Conservation (phyloP, 2,329 filamentous ascomycete genomes). For the Rhinocladiella similis region DNA sequence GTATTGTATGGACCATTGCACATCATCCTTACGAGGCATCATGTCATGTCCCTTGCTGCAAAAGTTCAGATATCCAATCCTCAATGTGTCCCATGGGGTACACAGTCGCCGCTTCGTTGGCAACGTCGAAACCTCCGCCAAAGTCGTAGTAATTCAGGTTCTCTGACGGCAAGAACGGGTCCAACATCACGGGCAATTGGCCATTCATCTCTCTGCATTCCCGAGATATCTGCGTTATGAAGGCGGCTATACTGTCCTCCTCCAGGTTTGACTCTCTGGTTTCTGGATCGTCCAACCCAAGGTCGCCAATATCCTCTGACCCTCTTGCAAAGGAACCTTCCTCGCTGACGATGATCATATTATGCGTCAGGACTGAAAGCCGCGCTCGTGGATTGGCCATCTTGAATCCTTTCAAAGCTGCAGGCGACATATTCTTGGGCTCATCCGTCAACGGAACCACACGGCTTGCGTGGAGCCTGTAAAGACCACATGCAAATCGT, state of each 20-base stretch:
- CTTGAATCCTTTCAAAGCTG: background rate
- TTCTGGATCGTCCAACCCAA: background rate
- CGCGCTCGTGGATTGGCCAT: background rate
- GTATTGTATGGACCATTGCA: too few species aligned
- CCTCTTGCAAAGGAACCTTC: background rate
- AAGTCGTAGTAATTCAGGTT: background rate
- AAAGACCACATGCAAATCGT: background rate
- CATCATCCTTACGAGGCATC: too few species aligned
- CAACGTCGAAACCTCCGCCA: background rate
- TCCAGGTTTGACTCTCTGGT: background rate
- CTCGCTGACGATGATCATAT: background rate
- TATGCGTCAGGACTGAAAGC: background rate
- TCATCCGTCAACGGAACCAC: background rate
- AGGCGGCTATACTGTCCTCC: background rate
- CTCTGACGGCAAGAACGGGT: background rate
- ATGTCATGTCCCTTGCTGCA: background rate
- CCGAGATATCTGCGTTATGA: background rate
- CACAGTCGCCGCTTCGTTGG: background rate
- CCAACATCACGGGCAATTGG: background rate
- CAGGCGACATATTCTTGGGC: background rate
- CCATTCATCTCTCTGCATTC: background rate
- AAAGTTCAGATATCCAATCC: background rate
- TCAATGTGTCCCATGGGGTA: background rate
- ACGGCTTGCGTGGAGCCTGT: background rate
- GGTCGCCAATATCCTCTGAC: background rate